A percentile compares a stretch with the other conserved stretches of the same genome.
These are phyloP conservation scores for Casuarina equisetifolia DNA, from an alignment of 306 rosid species.

Conservation along the genomic window DNA sequence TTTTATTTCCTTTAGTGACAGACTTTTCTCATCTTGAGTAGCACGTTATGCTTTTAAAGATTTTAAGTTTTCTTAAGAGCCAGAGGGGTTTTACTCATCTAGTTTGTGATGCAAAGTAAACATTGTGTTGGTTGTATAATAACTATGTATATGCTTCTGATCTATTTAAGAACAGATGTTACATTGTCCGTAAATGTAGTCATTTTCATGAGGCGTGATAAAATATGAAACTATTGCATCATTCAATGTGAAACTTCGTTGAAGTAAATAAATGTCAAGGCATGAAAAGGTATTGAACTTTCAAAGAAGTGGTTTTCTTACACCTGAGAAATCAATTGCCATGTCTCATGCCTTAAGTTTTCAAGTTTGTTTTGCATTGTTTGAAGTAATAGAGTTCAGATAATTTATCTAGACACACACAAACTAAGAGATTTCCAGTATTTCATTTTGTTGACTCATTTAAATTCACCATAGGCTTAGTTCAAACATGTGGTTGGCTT, in stretches of 20 bases:
- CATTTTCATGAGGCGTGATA: neutral
- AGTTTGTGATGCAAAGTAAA: constrained; percentile 5
- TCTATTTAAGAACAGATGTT: neutral
- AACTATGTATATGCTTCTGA: neutral
- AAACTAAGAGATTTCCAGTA: neutral
- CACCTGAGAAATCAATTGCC: neutral
- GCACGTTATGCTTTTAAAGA: neutral
- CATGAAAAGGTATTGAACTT: neutral
- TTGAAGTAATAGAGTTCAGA: neutral
- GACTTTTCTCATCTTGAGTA: neutral
- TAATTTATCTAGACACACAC: neutral
- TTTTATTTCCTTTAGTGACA: neutral
- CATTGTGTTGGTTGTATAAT: neutral
- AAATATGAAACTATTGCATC: neutral
- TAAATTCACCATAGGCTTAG: neutral
- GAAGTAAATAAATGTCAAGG: neutral
- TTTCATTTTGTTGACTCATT: neutral
- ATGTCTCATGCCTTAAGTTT: neutral
- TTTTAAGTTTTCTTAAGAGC: neutral
- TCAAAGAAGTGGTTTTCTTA: neutral
- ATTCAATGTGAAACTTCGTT: neutral
- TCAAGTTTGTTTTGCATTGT: neutral
- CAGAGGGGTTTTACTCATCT: neutral
- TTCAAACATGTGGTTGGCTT: neutral
- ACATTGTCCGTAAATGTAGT: neutral